A percentile compares a stretch with the other conserved stretches of the same genome.
Evolutionary conservation across 202 grass and related monocot genomes (phyloP).

Genomic region (Bolboschoenoplectus hybrid): DNA sequence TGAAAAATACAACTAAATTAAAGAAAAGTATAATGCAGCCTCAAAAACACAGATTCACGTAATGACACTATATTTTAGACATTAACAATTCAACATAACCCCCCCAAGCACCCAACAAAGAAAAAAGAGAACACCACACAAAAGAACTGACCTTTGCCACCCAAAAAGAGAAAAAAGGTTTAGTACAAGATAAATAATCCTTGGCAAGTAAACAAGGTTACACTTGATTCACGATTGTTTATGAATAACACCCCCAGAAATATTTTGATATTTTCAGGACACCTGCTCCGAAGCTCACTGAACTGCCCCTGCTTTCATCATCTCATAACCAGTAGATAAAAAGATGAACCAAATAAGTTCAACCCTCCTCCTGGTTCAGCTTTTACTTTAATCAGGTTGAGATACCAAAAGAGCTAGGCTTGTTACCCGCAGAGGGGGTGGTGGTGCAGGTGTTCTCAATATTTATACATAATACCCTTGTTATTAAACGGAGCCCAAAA

Average conservation of each 20-base stretch:
- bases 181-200: not conserved
- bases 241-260: not conserved
- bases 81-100: not conserved
- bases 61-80: not conserved
- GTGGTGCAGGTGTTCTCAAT: not conserved
- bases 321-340: not conserved
- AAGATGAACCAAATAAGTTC: not conserved
- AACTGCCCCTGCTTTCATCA: not conserved
- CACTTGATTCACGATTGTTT: not conserved
- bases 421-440: not conserved
- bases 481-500: not conserved
- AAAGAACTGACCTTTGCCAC: not conserved
- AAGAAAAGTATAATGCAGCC: not conserved
- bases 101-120: not conserved
- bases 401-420: not conserved
- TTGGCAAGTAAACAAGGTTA: not conserved
- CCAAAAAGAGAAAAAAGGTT: not conserved
- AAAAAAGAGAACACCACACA: too few relatives aligned
- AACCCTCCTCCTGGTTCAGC: not conserved
- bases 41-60: slow-evolving; percentile 12
- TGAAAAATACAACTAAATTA: not conserved
- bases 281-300: not conserved
- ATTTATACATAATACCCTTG: not conserved
- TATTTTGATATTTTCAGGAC: not conserved
- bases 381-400: slow-evolving; percentile 4